These are phyloP conservation scores for Trypanosoma boissoni DNA, from an alignment of 208 protist species.

Conservation along the genomic window DNA sequence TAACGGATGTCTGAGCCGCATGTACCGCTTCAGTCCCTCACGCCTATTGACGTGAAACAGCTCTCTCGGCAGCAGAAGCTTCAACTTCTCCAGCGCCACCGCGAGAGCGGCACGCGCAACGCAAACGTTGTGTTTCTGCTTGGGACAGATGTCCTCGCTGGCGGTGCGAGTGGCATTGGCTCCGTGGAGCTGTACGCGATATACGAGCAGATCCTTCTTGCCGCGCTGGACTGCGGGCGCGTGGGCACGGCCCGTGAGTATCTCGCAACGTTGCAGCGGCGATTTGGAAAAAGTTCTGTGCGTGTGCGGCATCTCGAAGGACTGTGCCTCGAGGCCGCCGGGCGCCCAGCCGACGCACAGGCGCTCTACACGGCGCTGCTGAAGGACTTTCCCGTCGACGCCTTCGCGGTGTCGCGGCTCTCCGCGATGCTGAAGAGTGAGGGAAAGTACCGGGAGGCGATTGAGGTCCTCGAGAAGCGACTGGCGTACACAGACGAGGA, in stretches of 20 bases:
- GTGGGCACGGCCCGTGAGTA: constrained; percentile 57
- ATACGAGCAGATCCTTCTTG: constrained; percentile 79
- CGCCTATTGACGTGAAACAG: constrained; percentile 72
- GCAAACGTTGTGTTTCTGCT: constrained; percentile 70
- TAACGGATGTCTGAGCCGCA: constrained; percentile 17
- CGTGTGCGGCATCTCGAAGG: constrained; percentile 74
- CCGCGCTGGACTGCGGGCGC: constrained; percentile 71
- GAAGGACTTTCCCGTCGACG: constrained; percentile 55
- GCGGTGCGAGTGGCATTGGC: constrained; percentile 47
- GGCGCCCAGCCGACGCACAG: constrained; percentile 51
- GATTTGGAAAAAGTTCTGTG: constrained; percentile 64
- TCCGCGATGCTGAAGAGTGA: constrained; percentile 70
- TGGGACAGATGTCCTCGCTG: constrained; percentile 69
- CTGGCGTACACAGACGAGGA: constrained; percentile 71
- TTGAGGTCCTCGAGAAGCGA: constrained; percentile 61
- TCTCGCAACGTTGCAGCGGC: constrained; percentile 63
- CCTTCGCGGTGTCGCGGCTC: constrained; percentile 66
- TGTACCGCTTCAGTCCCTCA: constrained; percentile 43
- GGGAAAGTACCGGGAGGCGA: constrained; percentile 66
- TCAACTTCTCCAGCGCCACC: constrained; percentile 49
- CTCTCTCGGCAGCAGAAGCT: constrained; percentile 66
- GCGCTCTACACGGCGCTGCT: constrained; percentile 54
- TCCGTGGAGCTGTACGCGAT: constrained; percentile 54
- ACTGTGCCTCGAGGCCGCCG: constrained; percentile 73
- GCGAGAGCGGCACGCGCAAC: constrained; percentile 43